Percentiles rank a stretch among this genome's conserved stretches.
These are phyloP conservation scores for Lentinus tigrinus DNA, from an alignment of 768 basidiomycete genomes.

Conservation along the genomic window DNA sequence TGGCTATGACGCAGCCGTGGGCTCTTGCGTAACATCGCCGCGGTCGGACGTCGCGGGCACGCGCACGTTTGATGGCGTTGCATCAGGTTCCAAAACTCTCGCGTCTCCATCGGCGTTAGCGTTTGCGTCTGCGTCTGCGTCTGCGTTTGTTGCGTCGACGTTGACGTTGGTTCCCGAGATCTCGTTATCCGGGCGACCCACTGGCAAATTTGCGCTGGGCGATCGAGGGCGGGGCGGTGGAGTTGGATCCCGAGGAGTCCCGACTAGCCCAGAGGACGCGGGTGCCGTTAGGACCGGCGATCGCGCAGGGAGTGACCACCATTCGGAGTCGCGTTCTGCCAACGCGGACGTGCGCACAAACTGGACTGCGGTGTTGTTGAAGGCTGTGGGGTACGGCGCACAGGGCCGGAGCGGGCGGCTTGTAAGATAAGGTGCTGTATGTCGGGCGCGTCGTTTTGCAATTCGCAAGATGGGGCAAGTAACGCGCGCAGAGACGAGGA, in stretches of 20 bases:
- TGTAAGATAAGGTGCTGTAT: slow-evolving; percentile 48
- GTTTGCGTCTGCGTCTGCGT: too few species aligned
- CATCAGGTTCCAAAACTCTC: too few species aligned
- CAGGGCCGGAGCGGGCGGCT: slow-evolving; percentile 50
- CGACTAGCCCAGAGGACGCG: too few species aligned
- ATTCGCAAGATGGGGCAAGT: not conserved
- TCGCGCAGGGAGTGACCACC: slow-evolving; percentile 27
- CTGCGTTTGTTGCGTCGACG: too few species aligned
- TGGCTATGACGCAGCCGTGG: too few species aligned
- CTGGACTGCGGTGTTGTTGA: slow-evolving; percentile 67
- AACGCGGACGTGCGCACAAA: slow-evolving; percentile 32
- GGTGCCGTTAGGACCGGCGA: not conserved
- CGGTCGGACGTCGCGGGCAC: too few species aligned
- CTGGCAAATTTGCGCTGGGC: not conserved
- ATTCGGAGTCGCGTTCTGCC: slow-evolving; percentile 22
- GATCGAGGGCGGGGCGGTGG: not conserved
- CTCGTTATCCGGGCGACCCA: too few species aligned
- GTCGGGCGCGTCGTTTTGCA: slow-evolving; percentile 1
- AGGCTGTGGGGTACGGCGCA: slow-evolving; percentile 55
- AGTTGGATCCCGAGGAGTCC: not conserved
- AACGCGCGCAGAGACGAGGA: not conserved
- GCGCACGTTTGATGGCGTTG: too few species aligned
- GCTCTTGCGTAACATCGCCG: too few species aligned
- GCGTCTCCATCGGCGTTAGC: too few species aligned
- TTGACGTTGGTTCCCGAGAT: too few species aligned